Conservation (phyloP, 805 yeast species). For the Saturnispora sanitii region DNA sequence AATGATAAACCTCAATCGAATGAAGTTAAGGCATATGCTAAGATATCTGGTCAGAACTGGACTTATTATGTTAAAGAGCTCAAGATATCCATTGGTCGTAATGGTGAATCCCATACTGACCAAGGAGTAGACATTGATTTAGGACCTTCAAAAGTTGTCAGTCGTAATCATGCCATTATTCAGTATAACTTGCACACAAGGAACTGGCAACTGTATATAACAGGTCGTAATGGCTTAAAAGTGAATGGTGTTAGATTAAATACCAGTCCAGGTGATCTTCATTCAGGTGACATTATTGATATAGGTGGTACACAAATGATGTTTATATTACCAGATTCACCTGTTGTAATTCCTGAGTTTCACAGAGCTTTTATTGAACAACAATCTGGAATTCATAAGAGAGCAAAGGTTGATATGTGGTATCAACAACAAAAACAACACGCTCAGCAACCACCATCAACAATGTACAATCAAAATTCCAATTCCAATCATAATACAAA, state of each 20-base stretch:
- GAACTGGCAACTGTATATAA: constrained; percentile 75
- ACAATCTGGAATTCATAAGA: constrained; percentile 13
- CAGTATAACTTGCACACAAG: constrained; percentile 65
- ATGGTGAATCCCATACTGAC: constrained; percentile 28
- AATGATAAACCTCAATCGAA: constrained; percentile 60
- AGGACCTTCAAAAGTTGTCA: constrained; percentile 96
- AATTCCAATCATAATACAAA: not conserved
- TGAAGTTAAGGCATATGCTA: constrained; percentile 97
- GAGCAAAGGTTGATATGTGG: constrained; percentile 1
- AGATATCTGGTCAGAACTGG: constrained; percentile 89
- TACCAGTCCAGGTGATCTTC: constrained; percentile 41
- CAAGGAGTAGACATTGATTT: constrained; percentile 67
- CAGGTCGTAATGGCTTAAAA: constrained; percentile 90
- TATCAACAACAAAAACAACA: not conserved
- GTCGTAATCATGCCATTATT: constrained; percentile 81
- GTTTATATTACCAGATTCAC: constrained; percentile 90
- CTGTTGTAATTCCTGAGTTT: constrained; percentile 52
- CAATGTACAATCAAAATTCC: not conserved
- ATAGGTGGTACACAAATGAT: constrained; percentile 98
- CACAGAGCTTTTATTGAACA: constrained; percentile 31
- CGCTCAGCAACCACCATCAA: not conserved
- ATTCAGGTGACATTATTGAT: constrained; percentile 85
- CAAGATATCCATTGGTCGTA: constrained; percentile 76
- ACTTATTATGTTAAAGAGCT: constrained; percentile 83
- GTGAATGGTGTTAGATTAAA: constrained; percentile 59